A percentile compares a stretch with the other conserved stretches of the same genome.
Evolutionary conservation across 176 grass and related monocot species (phyloP).

Genomic region (Bothriochloa decipiens): DNA sequence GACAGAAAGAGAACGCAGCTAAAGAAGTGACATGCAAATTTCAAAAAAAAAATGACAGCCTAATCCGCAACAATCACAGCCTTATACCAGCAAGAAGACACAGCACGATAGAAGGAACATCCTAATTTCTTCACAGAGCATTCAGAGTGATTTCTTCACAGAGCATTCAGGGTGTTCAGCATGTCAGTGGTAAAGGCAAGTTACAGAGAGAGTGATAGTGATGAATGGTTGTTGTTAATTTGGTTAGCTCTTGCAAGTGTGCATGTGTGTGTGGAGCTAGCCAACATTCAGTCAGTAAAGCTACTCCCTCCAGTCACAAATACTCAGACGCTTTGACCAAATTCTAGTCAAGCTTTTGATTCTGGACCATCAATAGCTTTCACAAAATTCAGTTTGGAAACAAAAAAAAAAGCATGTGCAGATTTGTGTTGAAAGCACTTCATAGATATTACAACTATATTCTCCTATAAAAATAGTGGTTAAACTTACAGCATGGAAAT

Average conservation of each 20-base stretch:
- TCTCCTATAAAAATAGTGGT: slow-evolving; percentile 6
- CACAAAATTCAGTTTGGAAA: not conserved
- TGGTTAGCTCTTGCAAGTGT: not conserved
- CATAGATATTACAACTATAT: slow-evolving; percentile 1
- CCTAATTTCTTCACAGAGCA: not conserved
- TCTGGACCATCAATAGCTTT: not conserved
- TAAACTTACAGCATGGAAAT: too few species aligned
- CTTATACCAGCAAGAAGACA: slow-evolving; percentile 23
- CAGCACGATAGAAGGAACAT: slow-evolving; percentile 10
- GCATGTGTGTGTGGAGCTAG: not conserved
- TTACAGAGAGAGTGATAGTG: not conserved
- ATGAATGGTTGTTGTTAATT: not conserved
- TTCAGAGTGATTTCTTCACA: too few species aligned
- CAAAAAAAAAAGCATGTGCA: not conserved
- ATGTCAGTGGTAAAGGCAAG: slow-evolving; percentile 2
- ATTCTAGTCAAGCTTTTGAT: not conserved
- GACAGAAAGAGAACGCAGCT: not conserved
- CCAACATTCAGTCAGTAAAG: not conserved
- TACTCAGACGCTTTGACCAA: not conserved
- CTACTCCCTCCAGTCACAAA: slow-evolving; percentile 6
- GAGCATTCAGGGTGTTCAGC: too few species aligned
- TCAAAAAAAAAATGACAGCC: slow-evolving; percentile 9
- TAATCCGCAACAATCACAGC: slow-evolving; percentile 11
- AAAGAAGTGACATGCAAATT: too few species aligned
- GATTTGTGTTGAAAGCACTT: not conserved